Percentiles rank a stretch among this genome's conserved stretches.
Evolutionary conservation across 495 filamentous ascomycete species (phyloP).

Genomic region (Extremus antarcticus): DNA sequence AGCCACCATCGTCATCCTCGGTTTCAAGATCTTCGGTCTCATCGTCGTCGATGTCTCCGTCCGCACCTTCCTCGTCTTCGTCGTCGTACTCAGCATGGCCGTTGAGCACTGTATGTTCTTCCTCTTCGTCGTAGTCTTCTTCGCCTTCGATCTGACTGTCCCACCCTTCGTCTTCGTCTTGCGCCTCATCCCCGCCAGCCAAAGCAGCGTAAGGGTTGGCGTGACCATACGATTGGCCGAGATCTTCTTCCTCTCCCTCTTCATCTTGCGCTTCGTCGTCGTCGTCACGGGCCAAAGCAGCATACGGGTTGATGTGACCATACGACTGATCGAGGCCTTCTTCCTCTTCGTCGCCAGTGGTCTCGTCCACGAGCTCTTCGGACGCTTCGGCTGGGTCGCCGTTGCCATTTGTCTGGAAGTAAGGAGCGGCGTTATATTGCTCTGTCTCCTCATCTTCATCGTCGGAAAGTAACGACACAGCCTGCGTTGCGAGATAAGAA

Average conservation of each 20-base stretch:
- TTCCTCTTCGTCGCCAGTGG: conserved; percentile 5
- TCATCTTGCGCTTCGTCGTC: conserved; percentile 1
- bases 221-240: background rate
- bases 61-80: conserved; percentile 1
- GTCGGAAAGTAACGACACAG: conserved; percentile 11
- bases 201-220: conserved; percentile 4
- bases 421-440: background rate
- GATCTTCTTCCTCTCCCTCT: conserved; percentile 1
- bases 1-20: conserved; percentile 5
- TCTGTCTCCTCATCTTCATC: conserved; percentile 4
- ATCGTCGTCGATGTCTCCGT: conserved; percentile 5
- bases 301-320: conserved; percentile 4
- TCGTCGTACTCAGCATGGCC: background rate
- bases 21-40: conserved; percentile 2
- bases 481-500: background rate
- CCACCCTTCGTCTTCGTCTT: background rate
- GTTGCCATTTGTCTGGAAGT: background rate
- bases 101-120: background rate
- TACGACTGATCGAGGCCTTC: background rate
- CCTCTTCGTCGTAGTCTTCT: background rate
- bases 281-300: conserved; percentile 2
- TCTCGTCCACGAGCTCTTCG: conserved; percentile 3
- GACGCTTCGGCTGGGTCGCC: background rate
- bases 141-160: background rate
- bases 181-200: background rate